These are phyloP conservation scores for Stromatinia cepivora DNA, from an alignment of 2,329 filamentous ascomycete genomes.

Conservation along the genomic window DNA sequence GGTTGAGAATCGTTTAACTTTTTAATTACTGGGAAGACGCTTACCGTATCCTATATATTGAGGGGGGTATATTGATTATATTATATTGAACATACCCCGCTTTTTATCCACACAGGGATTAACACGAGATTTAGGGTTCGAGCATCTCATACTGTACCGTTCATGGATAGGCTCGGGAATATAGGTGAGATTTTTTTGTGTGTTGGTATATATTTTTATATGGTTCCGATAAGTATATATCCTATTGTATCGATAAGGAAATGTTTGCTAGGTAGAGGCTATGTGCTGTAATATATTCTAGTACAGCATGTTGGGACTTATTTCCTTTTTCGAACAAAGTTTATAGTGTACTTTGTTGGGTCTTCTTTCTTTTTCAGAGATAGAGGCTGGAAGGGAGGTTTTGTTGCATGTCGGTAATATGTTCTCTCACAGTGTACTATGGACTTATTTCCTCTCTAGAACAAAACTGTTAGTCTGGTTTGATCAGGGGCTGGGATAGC, in stretches of 20 bases:
- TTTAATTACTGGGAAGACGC: not conserved
- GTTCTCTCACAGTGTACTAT: not conserved
- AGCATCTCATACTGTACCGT: not conserved
- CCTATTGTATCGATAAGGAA: too few species aligned
- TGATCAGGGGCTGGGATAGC: not conserved
- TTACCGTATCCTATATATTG: slow-evolving; percentile 14
- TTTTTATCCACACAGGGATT: slow-evolving; percentile 14
- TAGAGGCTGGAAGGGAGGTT: too few species aligned
- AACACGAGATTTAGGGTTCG: slow-evolving; percentile 3
- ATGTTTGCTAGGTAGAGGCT: not conserved
- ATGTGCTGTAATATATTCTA: not conserved
- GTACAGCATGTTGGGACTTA: not conserved
- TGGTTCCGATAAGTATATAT: not conserved
- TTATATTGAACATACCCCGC: slow-evolving; percentile 13
- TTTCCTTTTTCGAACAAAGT: too few species aligned
- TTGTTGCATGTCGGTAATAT: not conserved
- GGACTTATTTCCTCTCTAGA: not conserved
- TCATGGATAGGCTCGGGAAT: not conserved
- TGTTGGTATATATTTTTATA: not conserved
- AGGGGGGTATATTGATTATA: slow-evolving; percentile 3
- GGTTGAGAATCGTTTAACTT: not conserved
- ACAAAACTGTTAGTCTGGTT: not conserved
- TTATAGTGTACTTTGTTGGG: too few species aligned
- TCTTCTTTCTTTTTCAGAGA: too few species aligned
- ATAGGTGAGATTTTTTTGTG: not conserved